phyloP scores from a whole-genome alignment of 306 rosid genomes.

The Coriaria nepalensis region DNA sequence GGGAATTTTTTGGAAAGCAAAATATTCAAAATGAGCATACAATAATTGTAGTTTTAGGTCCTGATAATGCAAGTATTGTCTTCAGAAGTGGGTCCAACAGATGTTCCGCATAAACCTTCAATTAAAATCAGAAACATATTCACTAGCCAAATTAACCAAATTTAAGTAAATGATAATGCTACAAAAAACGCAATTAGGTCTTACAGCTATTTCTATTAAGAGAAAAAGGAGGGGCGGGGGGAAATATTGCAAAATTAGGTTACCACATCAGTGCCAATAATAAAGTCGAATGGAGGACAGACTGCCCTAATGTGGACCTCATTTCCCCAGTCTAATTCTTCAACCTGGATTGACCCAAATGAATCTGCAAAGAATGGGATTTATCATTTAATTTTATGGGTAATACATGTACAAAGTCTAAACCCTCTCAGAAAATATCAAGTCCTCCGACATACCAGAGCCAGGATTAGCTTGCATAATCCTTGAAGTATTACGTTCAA shows the following conservation, averaged over 20 bases:
- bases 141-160: no score
- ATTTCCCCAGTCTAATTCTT: conserved; percentile 84
- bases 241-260: conserved; percentile 13
- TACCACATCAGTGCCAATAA: conserved; percentile 92
- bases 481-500: conserved; percentile 81
- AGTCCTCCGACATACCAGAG: conserved; percentile 27
- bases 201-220: no score
- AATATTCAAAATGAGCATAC: conserved; percentile 21
- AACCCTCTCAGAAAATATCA: not conserved
- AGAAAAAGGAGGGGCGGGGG: no score
- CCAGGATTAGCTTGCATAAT: conserved; percentile 55
- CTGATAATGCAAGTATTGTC: conserved; percentile 68
- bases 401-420: not conserved
- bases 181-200: no score
- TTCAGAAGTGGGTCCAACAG: conserved; percentile 72
- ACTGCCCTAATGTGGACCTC: conserved; percentile 63
- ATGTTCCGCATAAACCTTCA: conserved; percentile 75
- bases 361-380: conserved; percentile 34
- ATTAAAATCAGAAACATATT: no score
- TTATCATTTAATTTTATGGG: conserved; percentile 3
- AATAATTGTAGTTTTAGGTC: conserved; percentile 72
- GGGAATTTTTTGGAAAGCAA: no score
- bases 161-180: no score
- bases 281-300: conserved; percentile 77
- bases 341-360: conserved; percentile 73